A percentile compares a stretch with the other conserved stretches of the same genome.
phyloP scores from a whole-genome alignment of 2,329 filamentous ascomycete species.

The Capronia epimyces region DNA sequence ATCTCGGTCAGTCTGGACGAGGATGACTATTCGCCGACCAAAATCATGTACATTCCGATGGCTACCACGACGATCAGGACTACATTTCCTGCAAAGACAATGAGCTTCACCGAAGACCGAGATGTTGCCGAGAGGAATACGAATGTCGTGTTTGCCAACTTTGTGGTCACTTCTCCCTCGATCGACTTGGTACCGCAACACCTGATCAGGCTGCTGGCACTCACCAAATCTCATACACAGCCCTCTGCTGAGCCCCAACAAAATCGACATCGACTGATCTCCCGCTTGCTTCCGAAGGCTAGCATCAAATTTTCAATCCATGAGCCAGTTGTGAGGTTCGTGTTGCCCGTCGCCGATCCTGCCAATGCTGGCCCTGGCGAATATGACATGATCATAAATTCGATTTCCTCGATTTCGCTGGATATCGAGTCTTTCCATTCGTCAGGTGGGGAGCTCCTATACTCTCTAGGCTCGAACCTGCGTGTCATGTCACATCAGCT shows the following conservation, averaged over 20 bases:
- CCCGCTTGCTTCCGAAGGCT: constrained; percentile 85
- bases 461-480: constrained; percentile 75
- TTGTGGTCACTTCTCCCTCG: constrained; percentile 92
- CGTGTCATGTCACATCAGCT: constrained; percentile 79
- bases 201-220: constrained; percentile 73
- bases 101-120: constrained; percentile 66
- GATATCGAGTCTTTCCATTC: constrained; percentile 97
- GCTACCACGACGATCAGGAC: constrained; percentile 92
- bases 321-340: constrained; percentile 86
- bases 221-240: constrained; percentile 54
- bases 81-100: constrained; percentile 87
- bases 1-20: constrained; percentile 89
- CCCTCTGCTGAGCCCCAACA: constrained; percentile 44
- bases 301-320: constrained; percentile 95
- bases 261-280: constrained; percentile 63
- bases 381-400: constrained; percentile 91
- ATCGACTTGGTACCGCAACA: constrained; percentile 89
- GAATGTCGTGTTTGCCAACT: constrained; percentile 93
- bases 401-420: constrained; percentile 85
- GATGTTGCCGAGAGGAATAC: constrained; percentile 80
- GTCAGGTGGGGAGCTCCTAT: constrained; percentile 73
- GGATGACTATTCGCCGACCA: constrained; percentile 76
- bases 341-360: constrained; percentile 66
- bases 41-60: constrained; percentile 92
- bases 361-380: constrained; percentile 61